Conservation (phyloP, 192 early-diverging fungal genomes). For the Coemansia sp. region DNA sequence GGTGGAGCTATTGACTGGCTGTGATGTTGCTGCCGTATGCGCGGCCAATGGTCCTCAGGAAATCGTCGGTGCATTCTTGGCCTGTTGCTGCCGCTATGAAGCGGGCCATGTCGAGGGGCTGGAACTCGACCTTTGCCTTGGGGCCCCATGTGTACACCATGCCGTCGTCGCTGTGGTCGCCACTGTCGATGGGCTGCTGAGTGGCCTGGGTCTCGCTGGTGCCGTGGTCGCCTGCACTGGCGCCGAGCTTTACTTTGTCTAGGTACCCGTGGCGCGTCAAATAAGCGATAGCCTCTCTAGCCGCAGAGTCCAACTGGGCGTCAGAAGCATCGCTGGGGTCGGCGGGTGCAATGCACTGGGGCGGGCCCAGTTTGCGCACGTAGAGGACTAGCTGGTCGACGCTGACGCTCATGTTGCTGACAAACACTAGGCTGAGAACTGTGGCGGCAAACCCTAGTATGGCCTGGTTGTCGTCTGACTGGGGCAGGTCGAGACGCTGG, state of each 20-base stretch:
- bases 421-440: constrained; percentile 50
- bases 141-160: constrained; percentile 49
- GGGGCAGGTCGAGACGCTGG: constrained; percentile 20
- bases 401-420: constrained; percentile 48
- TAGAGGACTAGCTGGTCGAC: constrained; percentile 45
- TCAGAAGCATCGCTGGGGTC: constrained; percentile 8
- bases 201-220: constrained; percentile 31
- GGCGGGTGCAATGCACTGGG: constrained; percentile 12
- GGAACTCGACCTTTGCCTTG: constrained; percentile 32
- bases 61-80: constrained; percentile 40
- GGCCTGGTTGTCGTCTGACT: constrained; percentile 12
- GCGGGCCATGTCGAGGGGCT: constrained; percentile 47
- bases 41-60: constrained; percentile 39
- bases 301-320: constrained; percentile 38
- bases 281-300: constrained; percentile 28
- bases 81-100: constrained; percentile 40
- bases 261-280: constrained; percentile 29
- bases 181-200: constrained; percentile 13
- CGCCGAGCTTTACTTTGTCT: constrained; percentile 19
- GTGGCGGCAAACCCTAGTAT: constrained; percentile 36
- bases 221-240: neutral
- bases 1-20: neutral
- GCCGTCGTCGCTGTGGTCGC: constrained; percentile 12
- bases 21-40: constrained; percentile 41
- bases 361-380: constrained; percentile 46